These are phyloP conservation scores for Rhizopogon hawkerae DNA, from an alignment of 1,284 basidiomycete genomes.

Conservation along the genomic window DNA sequence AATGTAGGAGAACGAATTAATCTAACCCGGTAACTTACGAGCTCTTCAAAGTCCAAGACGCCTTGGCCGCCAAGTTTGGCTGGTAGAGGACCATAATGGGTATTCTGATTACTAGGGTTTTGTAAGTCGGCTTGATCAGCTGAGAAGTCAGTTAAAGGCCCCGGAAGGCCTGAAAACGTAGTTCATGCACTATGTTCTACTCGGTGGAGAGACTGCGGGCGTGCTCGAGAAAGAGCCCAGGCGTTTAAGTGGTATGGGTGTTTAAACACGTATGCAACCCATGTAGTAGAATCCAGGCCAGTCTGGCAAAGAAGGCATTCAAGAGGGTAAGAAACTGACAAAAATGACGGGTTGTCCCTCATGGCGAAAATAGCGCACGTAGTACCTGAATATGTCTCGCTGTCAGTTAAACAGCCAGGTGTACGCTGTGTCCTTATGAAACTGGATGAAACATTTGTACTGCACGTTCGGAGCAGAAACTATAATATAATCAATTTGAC, in stretches of 20 bases:
- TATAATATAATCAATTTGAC: not conserved
- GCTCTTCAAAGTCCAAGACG: conserved; percentile 1
- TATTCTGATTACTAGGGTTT: conserved; percentile 1
- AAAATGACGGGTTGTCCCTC: not conserved
- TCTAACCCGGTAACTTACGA: conserved; percentile 1
- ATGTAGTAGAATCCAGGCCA: not conserved
- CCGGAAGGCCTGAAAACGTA: conserved; percentile 11
- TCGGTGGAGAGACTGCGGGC: not conserved
- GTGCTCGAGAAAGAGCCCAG: not conserved
- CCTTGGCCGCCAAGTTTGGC: conserved; percentile 7
- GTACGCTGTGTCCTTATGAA: not conserved
- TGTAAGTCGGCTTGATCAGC: conserved; percentile 4
- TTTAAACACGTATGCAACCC: not conserved
- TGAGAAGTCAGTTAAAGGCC: conserved; percentile 10
- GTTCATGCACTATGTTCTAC: conserved; percentile 4
- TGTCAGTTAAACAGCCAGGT: not conserved
- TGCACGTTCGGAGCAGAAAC: not conserved
- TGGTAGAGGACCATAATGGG: conserved; percentile 10
- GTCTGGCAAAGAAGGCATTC: not conserved
- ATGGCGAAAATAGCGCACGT: not conserved
- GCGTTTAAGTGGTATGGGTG: not conserved
- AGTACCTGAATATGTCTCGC: not conserved
- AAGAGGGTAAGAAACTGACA: not conserved
- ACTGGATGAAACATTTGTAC: not conserved
- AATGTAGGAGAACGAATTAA: conserved; percentile 6